Evolutionary conservation across 306 rosid species (phyloP), one percentile per base, ranked within the genome.

Genomic region (Pterocarpus santalinus): DNA sequence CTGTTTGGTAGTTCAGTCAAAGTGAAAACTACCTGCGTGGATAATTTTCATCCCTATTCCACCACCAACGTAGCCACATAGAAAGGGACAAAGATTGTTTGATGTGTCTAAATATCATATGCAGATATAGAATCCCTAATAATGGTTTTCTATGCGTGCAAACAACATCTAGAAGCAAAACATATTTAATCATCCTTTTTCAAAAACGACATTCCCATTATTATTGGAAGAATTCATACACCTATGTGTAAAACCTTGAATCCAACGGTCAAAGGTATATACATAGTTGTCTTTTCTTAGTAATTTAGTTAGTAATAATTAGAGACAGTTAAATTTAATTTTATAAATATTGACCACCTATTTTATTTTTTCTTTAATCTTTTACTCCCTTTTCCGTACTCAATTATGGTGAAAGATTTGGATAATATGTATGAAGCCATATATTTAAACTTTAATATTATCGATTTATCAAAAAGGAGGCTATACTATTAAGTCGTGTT

Each of bases 81-180:
- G 28, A 34, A 81, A 56, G 15, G 64, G 41, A 43, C 28, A 5
- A 52, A 77, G 33, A 63, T 53, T 28, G 61, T n/a, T 39, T 64
- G 66, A 33, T 76, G 81, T 85, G 77, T 71, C 53, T 67, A 70
- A 75, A 65, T 61, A 33, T 16, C 51, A 62, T 47, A 38, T 0
- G 7, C 51, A 12, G 5, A 39, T 9, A 6, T 39, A 35, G 63
- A 85, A 76, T 49, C 51, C 13, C 17, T 49, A 4, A 0, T 2
- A 55, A 52, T 33, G n/a, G 71, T 62, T 36, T 67, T 72, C 69
- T 34, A 68, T 44, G 86, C 86, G 89, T 86, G 84, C 86, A 82
- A 78, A 68, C 80, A 38, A 81, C 79, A 33, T 61, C 44, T 32
- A 4, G 32, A 61, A 67, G 35, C 64, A 49, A 77, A 66, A 52